Evolutionary conservation across 345 rosid species (phyloP).

Genomic region (Noccaea bulbosa): DNA sequence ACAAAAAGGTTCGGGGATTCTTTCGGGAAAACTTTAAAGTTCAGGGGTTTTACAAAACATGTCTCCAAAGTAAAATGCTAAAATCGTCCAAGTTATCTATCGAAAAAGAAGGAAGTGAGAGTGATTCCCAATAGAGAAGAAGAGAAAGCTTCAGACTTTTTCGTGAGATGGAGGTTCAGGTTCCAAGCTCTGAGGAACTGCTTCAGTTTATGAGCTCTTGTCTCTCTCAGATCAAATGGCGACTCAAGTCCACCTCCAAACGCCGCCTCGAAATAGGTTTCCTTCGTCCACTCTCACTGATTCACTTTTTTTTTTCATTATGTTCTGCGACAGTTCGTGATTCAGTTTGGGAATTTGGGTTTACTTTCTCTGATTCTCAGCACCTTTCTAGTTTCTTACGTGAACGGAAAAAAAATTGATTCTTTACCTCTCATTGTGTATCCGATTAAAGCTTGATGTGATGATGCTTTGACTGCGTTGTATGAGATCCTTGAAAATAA

Average conservation of each 20-base stretch:
- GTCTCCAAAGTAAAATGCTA: background rate
- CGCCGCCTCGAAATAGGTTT: conserved; percentile 77
- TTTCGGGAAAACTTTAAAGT: background rate
- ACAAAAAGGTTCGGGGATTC: background rate
- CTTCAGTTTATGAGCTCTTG: conserved; percentile 54
- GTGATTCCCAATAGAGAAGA: conserved; percentile 15
- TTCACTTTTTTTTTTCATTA: background rate
- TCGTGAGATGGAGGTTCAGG: conserved; percentile 43
- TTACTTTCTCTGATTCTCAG: conserved; percentile 14
- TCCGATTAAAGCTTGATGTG: background rate
- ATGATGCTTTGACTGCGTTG: conserved; percentile 13
- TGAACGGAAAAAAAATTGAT: background rate
- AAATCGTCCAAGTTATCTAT: background rate
- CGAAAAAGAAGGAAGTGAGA: conserved; percentile 6
- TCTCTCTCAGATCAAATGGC: conserved; percentile 71
- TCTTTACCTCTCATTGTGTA: conserved; percentile 2
- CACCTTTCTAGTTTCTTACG: background rate
- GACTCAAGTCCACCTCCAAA: conserved; percentile 61
- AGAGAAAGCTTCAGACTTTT: conserved; percentile 19
- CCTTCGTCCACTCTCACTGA: background rate
- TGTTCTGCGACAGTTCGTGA: background rate
- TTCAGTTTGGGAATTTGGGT: background rate
- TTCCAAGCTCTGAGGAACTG: conserved; percentile 51
- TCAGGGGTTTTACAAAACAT: background rate
- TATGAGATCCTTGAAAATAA: background rate